Conservation (phyloP, 1,139 yeast species). For the Debaryomyces psychrophilus region DNA sequence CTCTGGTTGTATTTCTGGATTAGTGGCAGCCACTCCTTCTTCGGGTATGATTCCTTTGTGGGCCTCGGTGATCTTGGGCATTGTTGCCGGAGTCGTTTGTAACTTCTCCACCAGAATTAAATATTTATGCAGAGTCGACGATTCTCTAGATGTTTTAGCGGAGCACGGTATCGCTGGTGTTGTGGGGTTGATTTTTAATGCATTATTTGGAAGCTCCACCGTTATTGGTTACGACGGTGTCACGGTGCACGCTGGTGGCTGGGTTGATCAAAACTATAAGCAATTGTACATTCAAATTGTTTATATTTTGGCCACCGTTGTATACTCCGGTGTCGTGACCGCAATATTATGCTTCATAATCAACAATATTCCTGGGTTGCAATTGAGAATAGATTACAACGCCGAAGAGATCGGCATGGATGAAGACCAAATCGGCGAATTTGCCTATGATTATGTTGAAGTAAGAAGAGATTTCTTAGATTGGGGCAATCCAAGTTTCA, state of each 20-base stretch:
- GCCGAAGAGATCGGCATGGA: slow-evolving; percentile 91
- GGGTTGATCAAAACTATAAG: slow-evolving; percentile 88
- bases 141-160: slow-evolving; percentile 91
- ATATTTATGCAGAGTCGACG: slow-evolving; percentile 81
- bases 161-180: slow-evolving; percentile 98
- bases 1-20: slow-evolving; percentile 92
- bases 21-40: slow-evolving; percentile 95
- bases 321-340: slow-evolving; percentile 79
- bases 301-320: slow-evolving; percentile 72
- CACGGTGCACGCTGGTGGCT: slow-evolving; percentile 86
- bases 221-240: slow-evolving; percentile 88
- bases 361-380: slow-evolving; percentile 79
- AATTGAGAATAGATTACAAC: slow-evolving; percentile 77
- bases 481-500: slow-evolving; percentile 37
- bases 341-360: slow-evolving; percentile 73
- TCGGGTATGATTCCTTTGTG: slow-evolving; percentile 90
- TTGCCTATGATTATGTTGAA: slow-evolving; percentile 97
- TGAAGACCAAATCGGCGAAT: slow-evolving; percentile 97
- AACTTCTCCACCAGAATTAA: slow-evolving; percentile 89
- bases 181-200: slow-evolving; percentile 85
- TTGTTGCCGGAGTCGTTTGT: slow-evolving; percentile 80
- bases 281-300: slow-evolving; percentile 91
- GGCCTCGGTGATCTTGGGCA: slow-evolving; percentile 87
- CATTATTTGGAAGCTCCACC: slow-evolving; percentile 81
- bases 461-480: slow-evolving; percentile 91